Evolutionary conservation across 148 eudicot species (phyloP), one percentile per base, ranked within the genome.

Genomic region (Fagopyrum tataricum): DNA sequence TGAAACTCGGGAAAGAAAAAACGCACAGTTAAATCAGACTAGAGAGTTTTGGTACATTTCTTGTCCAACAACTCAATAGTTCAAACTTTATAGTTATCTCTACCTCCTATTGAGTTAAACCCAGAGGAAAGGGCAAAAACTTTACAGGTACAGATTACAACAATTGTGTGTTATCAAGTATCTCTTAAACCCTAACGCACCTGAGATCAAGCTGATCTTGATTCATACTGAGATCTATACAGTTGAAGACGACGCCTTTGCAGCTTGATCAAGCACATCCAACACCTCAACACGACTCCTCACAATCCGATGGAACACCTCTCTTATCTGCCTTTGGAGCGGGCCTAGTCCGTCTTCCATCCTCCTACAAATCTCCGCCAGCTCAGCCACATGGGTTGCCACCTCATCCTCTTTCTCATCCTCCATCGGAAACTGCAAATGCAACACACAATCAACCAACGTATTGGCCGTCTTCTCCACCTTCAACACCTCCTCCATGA

Each of bases 281-380:
- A 92, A 86, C 61, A 87, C 81, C 80, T 85, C 90, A 4, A 81
- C 78, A 62, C 99, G 84, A 77, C 88, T 87, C 83, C 80, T 87
- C 39, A 90, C 97, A 76, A 95, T 86, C 86, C 91, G 82, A 84
- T 92, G 93, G 72, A 95, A 95, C 75, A 95, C 88, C 66, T 95
- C 99, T 67, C 97, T 85, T 12, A 90, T 81, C 77, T 87, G 90
- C 20, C 77, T 81, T 42, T 90, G 92, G 31, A 95, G 73, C 9
- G 97, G 91, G 7, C 73, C 84, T 72, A 92, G 77, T 17, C 96
- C 97, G 5, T 90, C 94, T 75, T 90, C 92, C 97, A 95, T 90
- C 46, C 76, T 81, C 64, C 69, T 61, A 71, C 97, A 90, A 2
- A 87, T 55, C 78, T 92, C 94, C 14, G 80, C 89, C 78, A 95